A percentile compares a stretch with the other conserved stretches of the same genome.
Conservation (phyloP, 179 eudicot species). For the Drosera spatulata region DNA sequence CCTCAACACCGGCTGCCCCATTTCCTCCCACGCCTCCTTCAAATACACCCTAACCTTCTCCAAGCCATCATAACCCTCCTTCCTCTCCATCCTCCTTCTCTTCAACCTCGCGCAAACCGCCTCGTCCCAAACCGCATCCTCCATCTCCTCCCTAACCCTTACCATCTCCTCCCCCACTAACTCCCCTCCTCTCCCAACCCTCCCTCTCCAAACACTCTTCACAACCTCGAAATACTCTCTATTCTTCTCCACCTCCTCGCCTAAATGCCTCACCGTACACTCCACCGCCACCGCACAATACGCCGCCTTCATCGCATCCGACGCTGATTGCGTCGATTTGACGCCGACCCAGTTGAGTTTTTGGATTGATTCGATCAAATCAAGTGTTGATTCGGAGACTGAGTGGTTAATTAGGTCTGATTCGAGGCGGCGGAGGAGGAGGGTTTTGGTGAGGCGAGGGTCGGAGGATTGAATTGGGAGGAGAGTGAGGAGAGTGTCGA, state of each 20-base stretch:
- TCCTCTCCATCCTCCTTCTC: slow-evolving; percentile 29
- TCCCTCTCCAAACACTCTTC: slow-evolving; percentile 50
- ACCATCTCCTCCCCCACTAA: slow-evolving; percentile 36
- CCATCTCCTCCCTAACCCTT: slow-evolving; percentile 37
- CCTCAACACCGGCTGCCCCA: slow-evolving; percentile 34
- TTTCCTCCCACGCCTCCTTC: slow-evolving; percentile 32
- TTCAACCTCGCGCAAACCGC: slow-evolving; percentile 20
- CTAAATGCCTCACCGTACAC: slow-evolving; percentile 39
- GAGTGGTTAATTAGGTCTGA: slow-evolving; percentile 15
- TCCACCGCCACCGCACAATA: slow-evolving; percentile 59
- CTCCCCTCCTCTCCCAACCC: slow-evolving; percentile 24
- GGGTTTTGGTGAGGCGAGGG: slow-evolving; percentile 21
- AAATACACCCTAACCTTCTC: slow-evolving; percentile 34
- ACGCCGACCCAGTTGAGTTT: slow-evolving; percentile 23
- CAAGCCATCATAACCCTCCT: slow-evolving; percentile 20
- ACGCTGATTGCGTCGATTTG: not conserved
- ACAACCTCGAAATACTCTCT: slow-evolving; percentile 34
- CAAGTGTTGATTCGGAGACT: slow-evolving; percentile 35
- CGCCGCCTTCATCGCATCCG: slow-evolving; percentile 36
- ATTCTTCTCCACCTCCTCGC: slow-evolving; percentile 1
- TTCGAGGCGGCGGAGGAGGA: slow-evolving; percentile 41
- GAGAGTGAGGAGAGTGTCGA: slow-evolving; percentile 15
- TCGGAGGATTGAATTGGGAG: slow-evolving; percentile 33
- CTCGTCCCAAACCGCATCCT: slow-evolving; percentile 44
- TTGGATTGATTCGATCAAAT: slow-evolving; percentile 32